Evolutionary conservation across 176 grass and related monocot species (phyloP), one percentile per base, ranked within the genome.

Genomic region (Musa troglodytarum): DNA sequence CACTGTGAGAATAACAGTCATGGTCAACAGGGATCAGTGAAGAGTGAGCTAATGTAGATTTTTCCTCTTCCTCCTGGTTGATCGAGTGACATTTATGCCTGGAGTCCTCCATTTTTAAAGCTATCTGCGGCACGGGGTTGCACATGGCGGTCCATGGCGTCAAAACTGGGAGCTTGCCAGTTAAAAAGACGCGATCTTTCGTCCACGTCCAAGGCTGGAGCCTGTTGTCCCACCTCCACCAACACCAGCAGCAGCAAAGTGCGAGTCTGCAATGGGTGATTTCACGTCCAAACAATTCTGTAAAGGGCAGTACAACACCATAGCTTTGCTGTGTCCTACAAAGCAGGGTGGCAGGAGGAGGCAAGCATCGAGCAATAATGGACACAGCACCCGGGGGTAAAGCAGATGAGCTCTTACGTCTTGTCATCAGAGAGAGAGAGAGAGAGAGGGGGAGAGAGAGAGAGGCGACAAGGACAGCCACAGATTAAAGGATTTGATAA

Each of bases 391-490:
- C 50, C 69, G 50, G 49, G 50, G 69, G 51, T 7, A 72, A 72
- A 52, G 17, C 51, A 54, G 65, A 68, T 34, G 14, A n/a, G 69
- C 69, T 53, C 49, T 54, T 15, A 53, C 69, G 69, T 72, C 69
- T 72, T 72, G 69, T 72, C 69, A 72, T 24, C 69, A 43, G n/a
- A 77, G 58, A 51, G 4, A 53, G 49, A 51, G 4, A 53, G 49
- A 53, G 49, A 11, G 6, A 52, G 71, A 82, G 13, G 69, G 84
- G 84, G 72, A 76, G 81, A 81, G 78, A 73, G n/a, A 52, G 34
- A 69, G 54, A 74, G 14, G 23, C 54, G 52, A 34, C 23, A 68
- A 76, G 54, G 23, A 34, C 55, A 87, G 49, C 72, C 49, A 65
- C 54, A 78, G 77, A 79, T 52, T 29, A 52, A 69, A 75, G 75